Conservation (phyloP, 176 grass and related monocot genomes). For the Eragrostis curvula region DNA sequence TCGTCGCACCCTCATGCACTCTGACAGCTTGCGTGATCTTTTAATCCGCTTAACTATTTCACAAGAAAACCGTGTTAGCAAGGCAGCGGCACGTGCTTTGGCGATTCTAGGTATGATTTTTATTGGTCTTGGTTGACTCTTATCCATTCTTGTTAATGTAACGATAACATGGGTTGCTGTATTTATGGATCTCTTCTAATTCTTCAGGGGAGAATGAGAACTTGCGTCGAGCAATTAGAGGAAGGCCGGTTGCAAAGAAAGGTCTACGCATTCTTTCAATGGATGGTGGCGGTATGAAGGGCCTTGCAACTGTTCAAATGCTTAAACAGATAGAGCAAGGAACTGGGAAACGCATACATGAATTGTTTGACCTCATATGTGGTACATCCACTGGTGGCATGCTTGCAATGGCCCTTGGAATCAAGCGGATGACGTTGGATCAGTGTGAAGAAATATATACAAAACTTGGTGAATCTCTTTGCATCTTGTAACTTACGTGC, state of each 20-base stretch:
- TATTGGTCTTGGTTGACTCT: conserved; percentile 6
- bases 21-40: conserved; percentile 85
- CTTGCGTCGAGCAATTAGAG: conserved; percentile 85
- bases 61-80: conserved; percentile 69
- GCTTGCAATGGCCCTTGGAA: conserved; percentile 96
- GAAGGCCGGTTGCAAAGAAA: conserved; percentile 82
- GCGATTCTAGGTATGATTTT: conserved; percentile 81
- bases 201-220: conserved; percentile 94
- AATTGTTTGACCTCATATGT: conserved; percentile 99
- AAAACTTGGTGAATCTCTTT: conserved; percentile 75
- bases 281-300: conserved; percentile 99
- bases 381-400: conserved; percentile 99
- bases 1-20: conserved; percentile 80
- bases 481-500: conserved; percentile 39
- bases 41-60: conserved; percentile 82
- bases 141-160: conserved; percentile 3
- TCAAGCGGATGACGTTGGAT: conserved; percentile 90
- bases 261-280: conserved; percentile 93
- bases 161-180: conserved; percentile 27
- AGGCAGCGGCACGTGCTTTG: conserved; percentile 89
- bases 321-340: conserved; percentile 98
- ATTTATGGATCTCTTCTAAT: conserved; percentile 30
- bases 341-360: conserved; percentile 91
- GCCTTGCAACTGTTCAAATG: conserved; percentile 97
- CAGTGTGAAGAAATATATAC: conserved; percentile 99